Evolutionary conservation across 2,329 filamentous ascomycete genomes (phyloP).

Genomic region (Cladobotryum mycophilum): DNA sequence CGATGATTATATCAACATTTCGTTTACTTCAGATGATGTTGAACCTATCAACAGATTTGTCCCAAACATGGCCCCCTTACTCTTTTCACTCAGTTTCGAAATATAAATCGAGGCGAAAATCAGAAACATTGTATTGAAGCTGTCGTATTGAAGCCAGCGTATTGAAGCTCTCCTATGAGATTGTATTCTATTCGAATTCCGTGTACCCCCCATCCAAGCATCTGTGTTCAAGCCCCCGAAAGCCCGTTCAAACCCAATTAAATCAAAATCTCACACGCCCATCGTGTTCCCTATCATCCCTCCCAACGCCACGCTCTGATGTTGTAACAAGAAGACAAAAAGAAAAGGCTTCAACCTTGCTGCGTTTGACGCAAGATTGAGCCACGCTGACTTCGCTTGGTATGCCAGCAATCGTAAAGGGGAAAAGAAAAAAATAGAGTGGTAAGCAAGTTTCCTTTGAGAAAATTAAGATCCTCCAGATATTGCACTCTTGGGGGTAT

Average conservation of each 20-base stretch:
- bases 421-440: not conserved
- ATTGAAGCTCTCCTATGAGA: too few relatives aligned
- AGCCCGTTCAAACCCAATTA: not conserved
- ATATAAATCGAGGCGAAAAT: too few relatives aligned
- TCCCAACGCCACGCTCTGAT: slow-evolving; percentile 9
- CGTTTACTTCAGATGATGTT: not conserved
- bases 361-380: not conserved
- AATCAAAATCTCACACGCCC: not conserved
- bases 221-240: too few relatives aligned
- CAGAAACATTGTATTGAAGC: too few relatives aligned
- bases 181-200: too few relatives aligned
- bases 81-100: too few relatives aligned
- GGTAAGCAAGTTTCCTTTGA: not conserved
- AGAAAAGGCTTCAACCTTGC: too few relatives aligned
- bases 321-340: not conserved
- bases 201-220: too few relatives aligned
- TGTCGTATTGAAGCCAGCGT: too few relatives aligned
- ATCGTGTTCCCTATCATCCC: not conserved
- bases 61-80: too few relatives aligned
- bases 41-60: too few relatives aligned
- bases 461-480: not conserved
- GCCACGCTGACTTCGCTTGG: not conserved
- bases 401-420: not conserved
- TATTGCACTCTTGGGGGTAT: slow-evolving; percentile 11
- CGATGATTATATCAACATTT: not conserved